A percentile compares a stretch with the other conserved stretches of the same genome.
Conservation (phyloP, 495 filamentous ascomycete species). For the Acidomyces sp. region DNA sequence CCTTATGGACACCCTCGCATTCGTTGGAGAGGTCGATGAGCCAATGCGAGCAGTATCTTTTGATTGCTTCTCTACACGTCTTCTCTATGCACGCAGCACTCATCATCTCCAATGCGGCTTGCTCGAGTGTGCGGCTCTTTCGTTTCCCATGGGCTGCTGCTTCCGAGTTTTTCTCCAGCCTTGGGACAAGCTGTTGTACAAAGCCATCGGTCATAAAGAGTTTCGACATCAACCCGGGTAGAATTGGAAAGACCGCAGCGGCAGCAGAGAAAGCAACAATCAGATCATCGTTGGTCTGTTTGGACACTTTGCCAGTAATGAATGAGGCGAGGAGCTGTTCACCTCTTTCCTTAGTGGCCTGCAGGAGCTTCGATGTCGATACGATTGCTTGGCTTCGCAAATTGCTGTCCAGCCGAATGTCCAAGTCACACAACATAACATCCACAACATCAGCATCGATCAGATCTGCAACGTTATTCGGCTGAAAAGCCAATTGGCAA, state of each 20-base stretch:
- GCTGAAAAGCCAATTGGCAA: constrained; percentile 47
- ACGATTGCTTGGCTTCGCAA: constrained; percentile 63
- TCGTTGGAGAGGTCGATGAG: constrained; percentile 63
- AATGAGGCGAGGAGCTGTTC: constrained; percentile 51
- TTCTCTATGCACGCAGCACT: constrained; percentile 79
- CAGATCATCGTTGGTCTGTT: constrained; percentile 43
- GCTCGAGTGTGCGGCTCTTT: constrained; percentile 45
- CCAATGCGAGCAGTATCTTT: constrained; percentile 69
- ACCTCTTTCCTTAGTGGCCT: constrained; percentile 55
- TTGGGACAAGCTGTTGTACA: constrained; percentile 49
- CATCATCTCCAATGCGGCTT: constrained; percentile 70
- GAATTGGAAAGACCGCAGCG: constrained; percentile 72
- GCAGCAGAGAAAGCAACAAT: constrained; percentile 79
- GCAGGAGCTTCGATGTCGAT: constrained; percentile 65
- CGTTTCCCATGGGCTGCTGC: constrained; percentile 7
- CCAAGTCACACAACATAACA: constrained; percentile 62
- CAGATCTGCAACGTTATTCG: constrained; percentile 44
- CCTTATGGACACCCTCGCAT: constrained; percentile 43
- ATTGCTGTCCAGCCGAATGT: constrained; percentile 54
- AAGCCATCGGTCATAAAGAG: constrained; percentile 82
- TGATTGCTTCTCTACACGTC: constrained; percentile 63
- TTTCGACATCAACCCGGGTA: constrained; percentile 50
- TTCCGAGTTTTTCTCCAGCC: constrained; percentile 61
- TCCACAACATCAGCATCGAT: constrained; percentile 70
- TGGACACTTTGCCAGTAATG: constrained; percentile 43